phyloP scores from a whole-genome alignment of 805 yeast genomes.

The Sungouiella thailandica region DNA sequence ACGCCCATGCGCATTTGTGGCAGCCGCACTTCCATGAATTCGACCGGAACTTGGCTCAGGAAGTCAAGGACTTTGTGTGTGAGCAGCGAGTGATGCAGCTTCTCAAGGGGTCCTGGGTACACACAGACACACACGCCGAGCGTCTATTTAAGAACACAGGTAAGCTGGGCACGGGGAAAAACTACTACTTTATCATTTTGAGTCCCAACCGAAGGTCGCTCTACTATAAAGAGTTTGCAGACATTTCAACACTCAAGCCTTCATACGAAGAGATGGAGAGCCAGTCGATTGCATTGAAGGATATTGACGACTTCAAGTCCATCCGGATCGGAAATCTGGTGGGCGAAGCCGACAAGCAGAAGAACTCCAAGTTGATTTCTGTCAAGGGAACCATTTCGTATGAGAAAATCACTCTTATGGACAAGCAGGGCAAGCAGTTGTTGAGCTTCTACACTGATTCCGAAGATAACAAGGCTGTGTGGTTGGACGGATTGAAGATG shows the following conservation, averaged over 20 bases:
- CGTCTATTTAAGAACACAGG: slow-evolving; percentile 12
- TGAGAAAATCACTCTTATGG: slow-evolving; percentile 50
- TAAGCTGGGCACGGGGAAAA: slow-evolving; percentile 18
- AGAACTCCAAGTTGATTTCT: slow-evolving; percentile 44
- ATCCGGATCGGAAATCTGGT: slow-evolving; percentile 41
- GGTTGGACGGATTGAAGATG: slow-evolving; percentile 73
- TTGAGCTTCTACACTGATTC: slow-evolving; percentile 69
- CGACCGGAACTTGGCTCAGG: slow-evolving; percentile 44
- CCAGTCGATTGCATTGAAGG: slow-evolving; percentile 45
- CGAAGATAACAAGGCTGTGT: slow-evolving; percentile 58
- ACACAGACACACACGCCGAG: slow-evolving; percentile 50
- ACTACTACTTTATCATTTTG: slow-evolving; percentile 52
- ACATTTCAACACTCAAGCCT: slow-evolving; percentile 46
- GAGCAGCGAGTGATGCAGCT: slow-evolving; percentile 71
- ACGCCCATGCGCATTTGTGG: slow-evolving; percentile 39
- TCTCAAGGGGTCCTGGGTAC: slow-evolving; percentile 80
- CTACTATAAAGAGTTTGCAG: slow-evolving; percentile 54
- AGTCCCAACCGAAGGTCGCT: slow-evolving; percentile 64
- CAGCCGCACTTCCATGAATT: slow-evolving; percentile 41
- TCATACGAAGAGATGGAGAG: slow-evolving; percentile 55
- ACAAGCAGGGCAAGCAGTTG: slow-evolving; percentile 36
- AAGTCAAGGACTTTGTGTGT: slow-evolving; percentile 65
- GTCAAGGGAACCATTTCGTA: slow-evolving; percentile 54
- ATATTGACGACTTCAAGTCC: slow-evolving; percentile 47
- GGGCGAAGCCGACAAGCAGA: slow-evolving; percentile 39